phyloP scores from a whole-genome alignment of 805 yeast species.

The Scheffersomyces lignosus region DNA sequence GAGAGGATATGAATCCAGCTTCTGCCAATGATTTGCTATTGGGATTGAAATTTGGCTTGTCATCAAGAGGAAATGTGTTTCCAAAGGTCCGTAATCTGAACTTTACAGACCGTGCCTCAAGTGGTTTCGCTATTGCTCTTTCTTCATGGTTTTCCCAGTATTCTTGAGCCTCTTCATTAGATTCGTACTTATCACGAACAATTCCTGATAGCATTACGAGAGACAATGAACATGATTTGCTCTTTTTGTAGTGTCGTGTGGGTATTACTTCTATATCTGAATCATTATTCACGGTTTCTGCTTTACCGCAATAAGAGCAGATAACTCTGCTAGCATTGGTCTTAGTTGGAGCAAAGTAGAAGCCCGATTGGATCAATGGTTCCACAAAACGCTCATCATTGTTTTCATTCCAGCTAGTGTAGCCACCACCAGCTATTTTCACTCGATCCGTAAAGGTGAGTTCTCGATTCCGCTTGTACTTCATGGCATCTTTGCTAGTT shows the following conservation, averaged over 20 bases:
- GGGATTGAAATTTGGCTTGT: not conserved
- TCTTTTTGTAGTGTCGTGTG: conserved; percentile 6
- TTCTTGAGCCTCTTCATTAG: conserved; percentile 1
- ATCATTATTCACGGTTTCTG: conserved; percentile 8
- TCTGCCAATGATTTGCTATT: conserved; percentile 31
- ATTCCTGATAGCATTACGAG: conserved; percentile 9
- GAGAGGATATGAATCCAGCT: conserved; percentile 44
- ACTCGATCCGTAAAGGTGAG: conserved; percentile 18
- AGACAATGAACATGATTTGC: conserved; percentile 9
- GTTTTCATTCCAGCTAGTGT: conserved; percentile 24
- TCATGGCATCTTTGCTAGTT: conserved; percentile 7
- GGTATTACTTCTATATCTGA: conserved; percentile 5
- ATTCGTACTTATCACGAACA: conserved; percentile 6
- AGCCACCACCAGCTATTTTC: conserved; percentile 19
- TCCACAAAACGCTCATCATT: conserved; percentile 16
- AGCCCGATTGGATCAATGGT: conserved; percentile 56
- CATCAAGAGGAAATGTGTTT: conserved; percentile 7
- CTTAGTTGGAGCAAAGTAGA: conserved; percentile 55
- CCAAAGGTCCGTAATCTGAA: conserved; percentile 8
- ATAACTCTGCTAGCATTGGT: conserved; percentile 49
- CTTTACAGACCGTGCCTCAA: conserved; percentile 1
- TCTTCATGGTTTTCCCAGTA: conserved; percentile 10
- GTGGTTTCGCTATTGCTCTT: conserved; percentile 6
- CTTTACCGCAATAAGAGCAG: conserved; percentile 52
- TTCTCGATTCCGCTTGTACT: conserved; percentile 17